A percentile compares a stretch with the other conserved stretches of the same genome.
Conservation (phyloP, 768 basidiomycete genomes). For the Xerocomus brunneocitrinus region DNA sequence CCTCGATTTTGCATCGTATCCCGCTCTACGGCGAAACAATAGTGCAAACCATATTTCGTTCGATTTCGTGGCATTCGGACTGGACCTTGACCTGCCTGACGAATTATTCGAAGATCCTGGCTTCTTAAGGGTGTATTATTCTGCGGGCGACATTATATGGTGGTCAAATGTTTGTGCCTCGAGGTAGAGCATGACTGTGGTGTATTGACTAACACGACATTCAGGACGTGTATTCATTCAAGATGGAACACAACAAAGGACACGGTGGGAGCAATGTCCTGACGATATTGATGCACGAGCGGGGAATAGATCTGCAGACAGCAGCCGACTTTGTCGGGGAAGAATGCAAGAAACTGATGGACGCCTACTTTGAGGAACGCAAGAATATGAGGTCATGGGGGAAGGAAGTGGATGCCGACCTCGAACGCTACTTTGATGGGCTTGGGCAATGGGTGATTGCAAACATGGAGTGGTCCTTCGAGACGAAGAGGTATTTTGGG, state of each 20-base stretch:
- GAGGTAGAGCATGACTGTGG: neutral
- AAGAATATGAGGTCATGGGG: constrained; percentile 47
- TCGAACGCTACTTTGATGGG: constrained; percentile 49
- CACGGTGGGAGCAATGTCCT: constrained; percentile 64
- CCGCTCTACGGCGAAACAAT: constrained; percentile 59
- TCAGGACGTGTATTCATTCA: constrained; percentile 69
- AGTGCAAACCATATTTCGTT: constrained; percentile 65
- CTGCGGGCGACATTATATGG: constrained; percentile 61
- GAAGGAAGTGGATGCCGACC: constrained; percentile 44
- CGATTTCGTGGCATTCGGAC: constrained; percentile 55
- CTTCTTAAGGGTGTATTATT: constrained; percentile 51
- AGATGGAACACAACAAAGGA: constrained; percentile 67
- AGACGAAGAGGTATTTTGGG: constrained; percentile 66
- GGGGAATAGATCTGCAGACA: constrained; percentile 49
- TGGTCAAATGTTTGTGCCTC: constrained; percentile 58
- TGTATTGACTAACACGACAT: constrained; percentile 4
- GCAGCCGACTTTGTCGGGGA: constrained; percentile 54
- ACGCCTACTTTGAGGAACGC: constrained; percentile 45
- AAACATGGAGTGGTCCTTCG: constrained; percentile 68
- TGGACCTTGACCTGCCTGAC: constrained; percentile 61
- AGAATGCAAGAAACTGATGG: constrained; percentile 47
- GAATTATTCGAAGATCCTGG: constrained; percentile 52
- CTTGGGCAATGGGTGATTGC: constrained; percentile 59
- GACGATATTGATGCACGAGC: constrained; percentile 60
- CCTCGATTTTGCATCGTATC: constrained; percentile 51